Base-by-base conservation (phyloP, 2,329 filamentous ascomycete genomes). In the Pseudogymnoascus sp. region DNA sequence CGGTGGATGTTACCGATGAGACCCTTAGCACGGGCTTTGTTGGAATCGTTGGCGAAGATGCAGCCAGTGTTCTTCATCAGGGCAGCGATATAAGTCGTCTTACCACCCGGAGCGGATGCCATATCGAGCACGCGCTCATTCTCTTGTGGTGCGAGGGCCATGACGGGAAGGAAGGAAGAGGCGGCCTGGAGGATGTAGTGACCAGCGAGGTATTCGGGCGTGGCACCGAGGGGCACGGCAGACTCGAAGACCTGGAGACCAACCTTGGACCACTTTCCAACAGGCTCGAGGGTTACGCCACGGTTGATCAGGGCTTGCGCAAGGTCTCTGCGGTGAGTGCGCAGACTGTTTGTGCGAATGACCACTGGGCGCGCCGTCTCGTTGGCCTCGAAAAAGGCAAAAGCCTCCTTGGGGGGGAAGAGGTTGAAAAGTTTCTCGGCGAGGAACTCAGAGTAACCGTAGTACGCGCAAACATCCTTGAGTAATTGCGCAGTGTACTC, bases 321-420 rank as follows among this genome's bases (percentile, higher is more conserved):
- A 17, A 99, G 87, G 67, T 96, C 93, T 71, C 86, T 79, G 62
- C 86, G 81, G 73, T 87, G 84, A 38, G 85, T 88, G 42, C 91
- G 89, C 65, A 99, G 84, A 8, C 93, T 99, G 78, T 99, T 99
- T 67, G 95, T 97, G 72, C 95, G 88, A 74, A 99, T 96, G 68
- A 99, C 95, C 64, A 99, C 87, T 3, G 95, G 95, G 61, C 95
- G 87, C 13, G 92, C 86, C 28, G 90, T 92, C 78, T 99, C 95
- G 86, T 99, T 99, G 71, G 93, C 93, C 78, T 99, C 95, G 79
- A 99, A 97, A 78, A 99, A 99, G 63, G 93, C 93, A 70, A 97
- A 96, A 0, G 95, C 95, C 78, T 99, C 95, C 70, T 89, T 87
- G 0, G 95, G 91, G 1, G 92, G 87, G 78, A 99, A 97, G 6